Evolutionary conservation across 2,329 filamentous ascomycete species (phyloP).

Genomic region (Aspergillus pseudoglaucus): DNA sequence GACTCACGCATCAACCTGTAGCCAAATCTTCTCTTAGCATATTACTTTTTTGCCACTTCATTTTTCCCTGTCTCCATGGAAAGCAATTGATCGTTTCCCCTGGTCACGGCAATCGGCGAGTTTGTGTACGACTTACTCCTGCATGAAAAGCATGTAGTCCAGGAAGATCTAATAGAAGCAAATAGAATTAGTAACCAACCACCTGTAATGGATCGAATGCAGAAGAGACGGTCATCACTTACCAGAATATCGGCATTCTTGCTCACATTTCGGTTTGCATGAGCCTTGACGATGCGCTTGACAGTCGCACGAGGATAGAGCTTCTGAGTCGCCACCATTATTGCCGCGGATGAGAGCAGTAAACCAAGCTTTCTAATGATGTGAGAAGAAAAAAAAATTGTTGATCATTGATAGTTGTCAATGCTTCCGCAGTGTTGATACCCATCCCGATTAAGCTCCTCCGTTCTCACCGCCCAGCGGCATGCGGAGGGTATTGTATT

Average conservation of each 20-base stretch:
- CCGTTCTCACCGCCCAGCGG: not conserved
- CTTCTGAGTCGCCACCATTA: conserved; percentile 61
- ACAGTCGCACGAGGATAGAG: conserved; percentile 77
- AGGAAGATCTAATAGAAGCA: conserved; percentile 61
- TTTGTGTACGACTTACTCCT: conserved; percentile 43
- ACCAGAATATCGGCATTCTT: conserved; percentile 85
- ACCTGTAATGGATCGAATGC: not conserved
- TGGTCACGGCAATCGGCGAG: not conserved
- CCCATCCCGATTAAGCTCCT: not conserved
- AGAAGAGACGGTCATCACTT: conserved; percentile 19
- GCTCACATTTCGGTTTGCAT: conserved; percentile 70
- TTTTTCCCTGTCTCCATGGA: too few species aligned
- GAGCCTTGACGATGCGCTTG: conserved; percentile 85
- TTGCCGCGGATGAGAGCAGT: not conserved
- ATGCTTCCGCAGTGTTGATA: not conserved
- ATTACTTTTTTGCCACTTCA: not conserved
- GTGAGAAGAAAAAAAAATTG: not conserved
- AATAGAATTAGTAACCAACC: not conserved
- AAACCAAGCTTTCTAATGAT: not conserved
- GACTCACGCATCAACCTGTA: conserved; percentile 71
- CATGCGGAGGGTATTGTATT: not conserved
- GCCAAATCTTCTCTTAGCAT: conserved; percentile 1
- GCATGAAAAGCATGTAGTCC: conserved; percentile 76
- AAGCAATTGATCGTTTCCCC: not conserved
- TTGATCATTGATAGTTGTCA: not conserved